Percentiles rank a stretch among this genome's conserved stretches.
phyloP scores from a whole-genome alignment of 1,284 basidiomycete species.

The Tilletia walkeri region DNA sequence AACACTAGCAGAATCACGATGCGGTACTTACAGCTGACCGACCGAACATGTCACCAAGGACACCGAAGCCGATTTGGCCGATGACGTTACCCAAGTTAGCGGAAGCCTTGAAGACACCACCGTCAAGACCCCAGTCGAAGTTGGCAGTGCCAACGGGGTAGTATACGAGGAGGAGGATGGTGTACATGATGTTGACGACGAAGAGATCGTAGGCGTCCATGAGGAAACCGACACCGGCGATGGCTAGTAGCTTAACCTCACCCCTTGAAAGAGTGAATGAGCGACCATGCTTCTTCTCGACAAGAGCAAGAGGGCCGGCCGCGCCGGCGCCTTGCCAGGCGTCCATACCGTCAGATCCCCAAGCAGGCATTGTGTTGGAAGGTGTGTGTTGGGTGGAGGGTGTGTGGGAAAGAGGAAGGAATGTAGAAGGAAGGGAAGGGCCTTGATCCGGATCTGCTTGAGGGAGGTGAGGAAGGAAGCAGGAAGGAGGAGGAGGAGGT shows the following conservation, averaged over 20 bases:
- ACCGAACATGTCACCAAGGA: slow-evolving; percentile 51
- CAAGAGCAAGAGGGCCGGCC: slow-evolving; percentile 39
- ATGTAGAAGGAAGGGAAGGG: not conserved
- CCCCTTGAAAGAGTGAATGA: slow-evolving; percentile 45
- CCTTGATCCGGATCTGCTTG: not conserved
- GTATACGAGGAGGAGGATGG: slow-evolving; percentile 48
- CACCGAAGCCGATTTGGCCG: slow-evolving; percentile 48
- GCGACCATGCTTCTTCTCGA: slow-evolving; percentile 39
- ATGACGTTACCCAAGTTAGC: slow-evolving; percentile 53
- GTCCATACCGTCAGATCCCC: slow-evolving; percentile 45
- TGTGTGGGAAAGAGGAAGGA: not conserved
- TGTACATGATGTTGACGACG: slow-evolving; percentile 52
- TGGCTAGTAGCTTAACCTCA: slow-evolving; percentile 48
- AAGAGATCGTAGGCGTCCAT: slow-evolving; percentile 35
- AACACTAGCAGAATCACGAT: not conserved
- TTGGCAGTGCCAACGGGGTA: slow-evolving; percentile 25
- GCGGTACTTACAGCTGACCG: slow-evolving; percentile 32
- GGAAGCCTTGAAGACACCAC: slow-evolving; percentile 51
- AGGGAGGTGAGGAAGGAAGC: not conserved
- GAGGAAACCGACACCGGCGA: slow-evolving; percentile 52
- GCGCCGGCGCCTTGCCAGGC: slow-evolving; percentile 35
- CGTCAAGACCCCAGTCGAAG: slow-evolving; percentile 50
- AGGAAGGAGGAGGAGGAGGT: not conserved
- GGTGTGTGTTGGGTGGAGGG: not conserved
- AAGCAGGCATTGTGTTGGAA: slow-evolving; percentile 34